A percentile compares a stretch with the other conserved stretches of the same genome.
Conservation (phyloP, 768 basidiomycete genomes). For the Russula foetens region DNA sequence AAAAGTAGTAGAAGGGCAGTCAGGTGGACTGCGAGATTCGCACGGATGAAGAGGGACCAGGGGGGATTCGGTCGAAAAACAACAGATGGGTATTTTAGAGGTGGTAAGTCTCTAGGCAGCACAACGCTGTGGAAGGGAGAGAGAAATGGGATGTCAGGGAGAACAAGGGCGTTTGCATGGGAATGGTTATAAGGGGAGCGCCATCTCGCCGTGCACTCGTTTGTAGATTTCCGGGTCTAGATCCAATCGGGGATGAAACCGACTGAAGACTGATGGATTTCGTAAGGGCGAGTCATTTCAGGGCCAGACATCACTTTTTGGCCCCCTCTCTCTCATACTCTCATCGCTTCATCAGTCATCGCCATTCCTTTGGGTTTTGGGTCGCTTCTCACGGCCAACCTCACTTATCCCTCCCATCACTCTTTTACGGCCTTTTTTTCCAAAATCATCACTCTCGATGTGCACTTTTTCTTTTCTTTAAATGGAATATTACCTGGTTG, state of each 20-base stretch:
- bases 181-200: conserved; percentile 1
- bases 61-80: no score
- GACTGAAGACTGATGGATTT: no score
- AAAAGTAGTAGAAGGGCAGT: not conserved
- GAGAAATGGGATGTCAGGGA: not conserved
- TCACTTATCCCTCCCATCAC: not conserved
- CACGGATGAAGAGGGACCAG: not conserved
- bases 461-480: no score
- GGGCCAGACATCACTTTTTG: not conserved
- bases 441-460: no score
- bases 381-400: not conserved
- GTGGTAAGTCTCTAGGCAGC: not conserved
- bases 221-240: not conserved
- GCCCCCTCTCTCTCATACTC: no score
- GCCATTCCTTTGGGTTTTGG: not conserved
- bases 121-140: not conserved
- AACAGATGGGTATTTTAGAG: no score
- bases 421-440: no score
- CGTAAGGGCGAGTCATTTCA: not conserved
- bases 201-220: not conserved
- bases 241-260: not conserved
- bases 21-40: not conserved
- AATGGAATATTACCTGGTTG: no score
- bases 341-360: not conserved
- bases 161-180: not conserved